These are phyloP conservation scores for Populus pruinosa DNA, from an alignment of 345 rosid species.

Conservation along the genomic window DNA sequence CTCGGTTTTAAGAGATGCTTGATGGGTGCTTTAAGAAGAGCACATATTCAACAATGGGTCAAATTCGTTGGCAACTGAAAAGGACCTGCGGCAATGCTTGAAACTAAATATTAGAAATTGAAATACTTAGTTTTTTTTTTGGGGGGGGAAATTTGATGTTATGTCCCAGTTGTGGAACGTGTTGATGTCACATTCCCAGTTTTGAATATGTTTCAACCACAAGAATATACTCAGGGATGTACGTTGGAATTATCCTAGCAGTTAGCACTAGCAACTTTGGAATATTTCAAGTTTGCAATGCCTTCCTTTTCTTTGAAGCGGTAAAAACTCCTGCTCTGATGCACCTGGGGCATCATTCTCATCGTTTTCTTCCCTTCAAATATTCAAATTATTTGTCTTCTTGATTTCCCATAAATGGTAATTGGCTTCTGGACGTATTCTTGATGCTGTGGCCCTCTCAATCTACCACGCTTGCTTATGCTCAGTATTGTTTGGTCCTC, in stretches of 20 bases:
- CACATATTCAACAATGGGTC: not conserved
- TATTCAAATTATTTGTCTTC: conserved; percentile 5
- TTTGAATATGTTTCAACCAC: not conserved
- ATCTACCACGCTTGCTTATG: conserved; percentile 2
- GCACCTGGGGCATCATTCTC: conserved; percentile 2
- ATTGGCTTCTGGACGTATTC: not conserved
- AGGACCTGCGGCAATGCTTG: not conserved
- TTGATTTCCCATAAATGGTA: not conserved
- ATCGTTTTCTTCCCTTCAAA: conserved; percentile 1
- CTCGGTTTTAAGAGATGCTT: not conserved
- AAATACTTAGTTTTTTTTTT: not conserved
- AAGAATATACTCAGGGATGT: not conserved
- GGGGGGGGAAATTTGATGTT: not conserved
- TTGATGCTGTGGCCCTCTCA: conserved; percentile 26
- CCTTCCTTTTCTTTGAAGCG: conserved; percentile 4
- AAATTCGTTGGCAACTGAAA: not conserved
- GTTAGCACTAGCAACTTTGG: not conserved
- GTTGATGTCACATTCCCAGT: not conserved
- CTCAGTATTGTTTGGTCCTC: conserved; percentile 25
- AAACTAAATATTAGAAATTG: not conserved
- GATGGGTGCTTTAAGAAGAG: not conserved
- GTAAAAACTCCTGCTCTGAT: not conserved
- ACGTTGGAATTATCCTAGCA: not conserved
- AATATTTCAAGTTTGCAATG: not conserved
- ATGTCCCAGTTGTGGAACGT: not conserved